Percentiles rank a stretch among this genome's conserved stretches.
phyloP scores from a whole-genome alignment of 305 asterid species.

The Fraxinus sp. region DNA sequence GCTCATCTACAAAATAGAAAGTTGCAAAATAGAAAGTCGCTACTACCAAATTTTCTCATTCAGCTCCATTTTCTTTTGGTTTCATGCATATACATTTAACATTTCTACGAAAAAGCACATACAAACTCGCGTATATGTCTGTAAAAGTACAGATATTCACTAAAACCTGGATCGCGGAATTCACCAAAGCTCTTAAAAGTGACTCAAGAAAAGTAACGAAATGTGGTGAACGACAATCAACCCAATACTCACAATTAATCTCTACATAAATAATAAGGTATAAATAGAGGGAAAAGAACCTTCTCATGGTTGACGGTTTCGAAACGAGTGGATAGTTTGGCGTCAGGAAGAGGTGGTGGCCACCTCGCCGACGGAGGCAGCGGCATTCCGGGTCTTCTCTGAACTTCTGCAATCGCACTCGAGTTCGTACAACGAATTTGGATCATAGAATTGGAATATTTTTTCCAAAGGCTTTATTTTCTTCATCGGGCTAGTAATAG shows the following conservation, averaged over 20 bases:
- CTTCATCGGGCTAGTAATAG: not conserved
- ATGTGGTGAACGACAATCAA: not conserved
- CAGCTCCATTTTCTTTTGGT: not conserved
- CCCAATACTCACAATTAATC: not conserved
- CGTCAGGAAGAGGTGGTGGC: constrained; percentile 48
- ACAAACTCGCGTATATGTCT: not conserved
- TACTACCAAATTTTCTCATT: not conserved
- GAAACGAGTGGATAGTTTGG: constrained; percentile 41
- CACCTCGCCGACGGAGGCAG: constrained; percentile 43
- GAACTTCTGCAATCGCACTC: not conserved
- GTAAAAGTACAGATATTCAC: constrained; percentile 1
- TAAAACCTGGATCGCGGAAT: constrained; percentile 23
- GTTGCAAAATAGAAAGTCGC: not conserved
- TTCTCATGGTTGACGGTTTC: constrained; percentile 79
- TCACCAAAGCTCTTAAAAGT: not conserved
- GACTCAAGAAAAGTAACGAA: not conserved
- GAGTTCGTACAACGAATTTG: constrained; percentile 27
- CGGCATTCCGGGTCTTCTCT: constrained; percentile 44
- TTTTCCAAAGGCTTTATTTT: not conserved
- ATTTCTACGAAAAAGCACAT: not conserved
- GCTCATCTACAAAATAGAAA: not conserved
- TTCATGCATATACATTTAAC: not conserved
- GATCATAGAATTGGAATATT: not conserved
- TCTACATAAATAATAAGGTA: not conserved
- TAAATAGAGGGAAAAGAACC: constrained; percentile 33